These are phyloP conservation scores for Boletus tylopilopsis DNA, from an alignment of 768 basidiomycete genomes.

Conservation along the genomic window DNA sequence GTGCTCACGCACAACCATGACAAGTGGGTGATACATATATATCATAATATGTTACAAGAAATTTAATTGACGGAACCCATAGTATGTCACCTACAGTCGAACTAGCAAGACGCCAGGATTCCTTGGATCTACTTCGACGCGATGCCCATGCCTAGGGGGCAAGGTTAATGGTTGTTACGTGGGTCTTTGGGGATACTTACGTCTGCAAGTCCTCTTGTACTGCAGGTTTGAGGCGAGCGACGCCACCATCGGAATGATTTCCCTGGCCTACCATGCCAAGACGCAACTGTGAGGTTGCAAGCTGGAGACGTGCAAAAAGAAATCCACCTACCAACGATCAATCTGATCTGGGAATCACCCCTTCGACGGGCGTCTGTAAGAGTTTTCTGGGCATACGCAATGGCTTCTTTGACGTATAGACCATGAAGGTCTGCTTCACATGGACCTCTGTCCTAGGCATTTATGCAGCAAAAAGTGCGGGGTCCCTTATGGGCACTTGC, in stretches of 20 bases:
- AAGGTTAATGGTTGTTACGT: background rate
- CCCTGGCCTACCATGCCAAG: conserved; percentile 63
- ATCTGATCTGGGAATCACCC: conserved; percentile 58
- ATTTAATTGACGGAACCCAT: too few relatives aligned
- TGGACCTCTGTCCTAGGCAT: conserved; percentile 51
- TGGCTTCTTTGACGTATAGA: conserved; percentile 89
- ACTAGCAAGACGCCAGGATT: conserved; percentile 87
- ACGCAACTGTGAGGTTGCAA: background rate
- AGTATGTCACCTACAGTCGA: conserved; percentile 24
- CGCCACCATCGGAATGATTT: conserved; percentile 72
- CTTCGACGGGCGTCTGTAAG: conserved; percentile 58
- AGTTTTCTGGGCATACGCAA: conserved; percentile 65
- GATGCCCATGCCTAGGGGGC: conserved; percentile 56
- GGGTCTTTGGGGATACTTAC: conserved; percentile 36
- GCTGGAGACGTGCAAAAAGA: background rate
- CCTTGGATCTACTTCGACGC: conserved; percentile 69
- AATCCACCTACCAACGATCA: conserved; percentile 75
- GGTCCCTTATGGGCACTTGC: conserved; percentile 29
- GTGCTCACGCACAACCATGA: too few relatives aligned
- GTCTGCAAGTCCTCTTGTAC: conserved; percentile 78
- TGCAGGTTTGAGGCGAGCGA: conserved; percentile 86
- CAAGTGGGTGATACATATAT: too few relatives aligned
- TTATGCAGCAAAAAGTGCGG: background rate
- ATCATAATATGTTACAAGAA: too few relatives aligned
- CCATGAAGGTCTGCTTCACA: conserved; percentile 89